Base-by-base conservation (phyloP, 2,329 filamentous ascomycete species). In the Apiospora rasikravindrae region DNA sequence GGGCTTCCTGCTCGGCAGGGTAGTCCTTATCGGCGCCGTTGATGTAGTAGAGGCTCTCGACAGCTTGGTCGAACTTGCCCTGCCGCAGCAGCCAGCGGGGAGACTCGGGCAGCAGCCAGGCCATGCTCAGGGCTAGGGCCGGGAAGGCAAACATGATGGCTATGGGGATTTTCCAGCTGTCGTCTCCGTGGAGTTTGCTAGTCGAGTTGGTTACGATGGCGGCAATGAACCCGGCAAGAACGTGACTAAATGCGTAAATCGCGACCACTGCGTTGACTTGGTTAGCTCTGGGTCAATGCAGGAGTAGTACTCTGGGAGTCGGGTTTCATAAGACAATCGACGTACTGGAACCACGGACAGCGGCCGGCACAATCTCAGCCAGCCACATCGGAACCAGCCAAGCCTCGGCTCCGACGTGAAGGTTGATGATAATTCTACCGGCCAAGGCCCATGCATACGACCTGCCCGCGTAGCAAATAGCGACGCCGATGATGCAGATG, bases 401-500 rank as follows among this genome's bases (percentile, higher is more conserved):
- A 5, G 51, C 51, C 26, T 57, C 51, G 26, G 51, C 51, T 5
- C 51, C 51, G 51, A 57, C 51, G 51, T 57, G 51, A 26, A 57
- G 51, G 51, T 57, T 57, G 51, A 57, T 57, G 13, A 57, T 57
- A 5, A 57, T 57, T 4, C 51, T 26, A 2, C 51, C 51, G 14
- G 51, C 14, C 26, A 57, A 14, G 24, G 51, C 51, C 51, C 51
- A 57, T 1, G 51, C 51, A 3, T 57, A 57, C 5, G 16, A 19
- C 26, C 51, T 19, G 16, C 51, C 51, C 5, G 26, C 51, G 14
- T 57, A 57, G 51, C 51, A 57, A 5, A 57, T 57, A 26, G 51
- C 51, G 14, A 57, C 51, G 26, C 51, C 51, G 51, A 67, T 57
- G 51, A 57, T 57, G 51, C 51, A 57, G 51, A 57, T 57, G 26